phyloP scores from a whole-genome alignment of 495 filamentous ascomycete species.

The Jackrogersella minutella region DNA sequence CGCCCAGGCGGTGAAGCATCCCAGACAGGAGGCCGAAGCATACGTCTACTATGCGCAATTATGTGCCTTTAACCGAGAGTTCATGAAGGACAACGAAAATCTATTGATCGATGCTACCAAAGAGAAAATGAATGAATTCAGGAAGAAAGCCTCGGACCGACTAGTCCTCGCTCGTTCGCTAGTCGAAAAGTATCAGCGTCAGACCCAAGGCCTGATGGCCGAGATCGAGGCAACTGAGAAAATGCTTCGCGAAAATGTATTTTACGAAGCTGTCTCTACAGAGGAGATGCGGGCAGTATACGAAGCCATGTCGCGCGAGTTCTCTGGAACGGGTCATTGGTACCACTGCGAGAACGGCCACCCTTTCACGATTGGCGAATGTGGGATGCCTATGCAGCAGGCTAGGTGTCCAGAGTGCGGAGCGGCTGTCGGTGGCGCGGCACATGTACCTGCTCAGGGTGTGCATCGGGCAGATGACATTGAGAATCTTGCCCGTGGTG shows the following conservation, averaged over 20 bases:
- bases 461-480: constrained; percentile 50
- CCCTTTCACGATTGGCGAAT: constrained; percentile 78
- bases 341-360: constrained; percentile 73
- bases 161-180: constrained; percentile 27
- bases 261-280: constrained; percentile 46
- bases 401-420: constrained; percentile 73
- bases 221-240: constrained; percentile 34
- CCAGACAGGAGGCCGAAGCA: constrained; percentile 47
- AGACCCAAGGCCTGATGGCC: constrained; percentile 12
- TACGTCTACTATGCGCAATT: constrained; percentile 47
- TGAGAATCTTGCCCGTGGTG: constrained; percentile 29
- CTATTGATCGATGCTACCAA: background rate
- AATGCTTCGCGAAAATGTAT: constrained; percentile 37
- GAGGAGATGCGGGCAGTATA: constrained; percentile 55
- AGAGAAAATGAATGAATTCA: constrained; percentile 12
- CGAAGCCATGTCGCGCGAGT: constrained; percentile 59
- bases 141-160: constrained; percentile 19
- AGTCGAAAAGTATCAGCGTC: constrained; percentile 25
- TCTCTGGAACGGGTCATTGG: constrained; percentile 69
- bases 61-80: constrained; percentile 35
- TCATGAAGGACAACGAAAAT: background rate
- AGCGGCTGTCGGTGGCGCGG: constrained; percentile 64
- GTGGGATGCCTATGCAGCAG: constrained; percentile 72
- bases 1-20: constrained; percentile 32
- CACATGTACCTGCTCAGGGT: constrained; percentile 62